Percentiles rank a stretch among this genome's conserved stretches.
Evolutionary conservation across 805 yeast species (phyloP).

Genomic region (Tetrapisispora nanseiensis): DNA sequence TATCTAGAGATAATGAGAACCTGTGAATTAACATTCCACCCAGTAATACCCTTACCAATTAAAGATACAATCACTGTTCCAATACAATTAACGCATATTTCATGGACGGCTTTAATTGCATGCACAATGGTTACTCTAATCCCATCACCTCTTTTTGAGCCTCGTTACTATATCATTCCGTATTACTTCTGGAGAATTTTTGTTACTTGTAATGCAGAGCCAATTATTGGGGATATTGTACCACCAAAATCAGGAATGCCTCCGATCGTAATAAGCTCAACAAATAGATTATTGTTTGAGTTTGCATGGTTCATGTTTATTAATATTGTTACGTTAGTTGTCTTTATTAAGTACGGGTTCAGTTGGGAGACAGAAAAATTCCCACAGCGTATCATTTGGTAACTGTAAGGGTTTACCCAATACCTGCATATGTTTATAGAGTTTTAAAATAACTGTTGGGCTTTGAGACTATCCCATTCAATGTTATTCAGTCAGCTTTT

Average conservation of each 20-base stretch:
- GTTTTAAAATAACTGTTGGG: background rate
- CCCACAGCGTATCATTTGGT: constrained; percentile 86
- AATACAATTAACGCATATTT: constrained; percentile 34
- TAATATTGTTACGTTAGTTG: constrained; percentile 40
- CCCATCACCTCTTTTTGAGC: constrained; percentile 91
- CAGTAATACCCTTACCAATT: constrained; percentile 30
- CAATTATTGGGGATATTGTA: constrained; percentile 20
- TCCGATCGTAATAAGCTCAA: constrained; percentile 16
- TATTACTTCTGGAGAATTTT: constrained; percentile 63
- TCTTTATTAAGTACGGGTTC: constrained; percentile 57
- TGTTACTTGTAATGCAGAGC: constrained; percentile 32
- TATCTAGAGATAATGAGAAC: constrained; percentile 30
- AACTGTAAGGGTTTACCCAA: background rate
- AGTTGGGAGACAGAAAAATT: constrained; percentile 54
- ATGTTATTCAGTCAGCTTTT: no score
- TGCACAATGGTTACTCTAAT: constrained; percentile 55
- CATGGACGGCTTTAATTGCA: constrained; percentile 41
- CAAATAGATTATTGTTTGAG: constrained; percentile 41
- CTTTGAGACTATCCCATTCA: no score
- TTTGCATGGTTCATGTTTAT: constrained; percentile 51
- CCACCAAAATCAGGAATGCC: constrained; percentile 9
- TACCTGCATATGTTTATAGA: background rate
- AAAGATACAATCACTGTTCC: constrained; percentile 31
- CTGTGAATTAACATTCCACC: constrained; percentile 29
- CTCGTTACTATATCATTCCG: constrained; percentile 84